These are phyloP conservation scores for Colletotrichum limetticola DNA, from an alignment of 2,329 filamentous ascomycete genomes.

Conservation along the genomic window DNA sequence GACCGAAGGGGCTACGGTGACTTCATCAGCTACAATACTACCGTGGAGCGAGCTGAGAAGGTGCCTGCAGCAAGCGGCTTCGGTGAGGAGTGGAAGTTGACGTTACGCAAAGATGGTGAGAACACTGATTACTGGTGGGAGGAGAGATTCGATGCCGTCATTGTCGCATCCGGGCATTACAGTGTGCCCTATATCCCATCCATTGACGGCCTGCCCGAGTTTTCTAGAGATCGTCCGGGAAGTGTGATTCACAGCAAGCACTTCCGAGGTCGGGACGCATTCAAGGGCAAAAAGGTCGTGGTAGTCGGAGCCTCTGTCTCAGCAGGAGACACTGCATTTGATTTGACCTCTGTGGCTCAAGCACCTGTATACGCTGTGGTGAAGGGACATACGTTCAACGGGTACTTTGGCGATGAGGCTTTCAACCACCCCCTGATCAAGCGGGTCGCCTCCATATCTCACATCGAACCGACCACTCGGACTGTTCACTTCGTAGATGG, in stretches of 20 bases:
- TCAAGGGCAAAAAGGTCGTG: constrained; percentile 63
- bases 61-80: constrained; percentile 39
- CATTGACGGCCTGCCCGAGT: constrained; percentile 58
- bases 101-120: constrained; percentile 54
- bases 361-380: constrained; percentile 63
- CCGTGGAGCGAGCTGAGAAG: constrained; percentile 68
- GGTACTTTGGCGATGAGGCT: constrained; percentile 68
- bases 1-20: constrained; percentile 63
- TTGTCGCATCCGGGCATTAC: constrained; percentile 71
- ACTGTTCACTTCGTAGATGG: constrained; percentile 68
- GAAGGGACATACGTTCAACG: constrained; percentile 59
- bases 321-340: constrained; percentile 69
- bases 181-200: constrained; percentile 66
- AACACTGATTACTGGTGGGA: constrained; percentile 68
- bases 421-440: constrained; percentile 66
- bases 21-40: constrained; percentile 66
- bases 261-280: constrained; percentile 58
- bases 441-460: constrained; percentile 58
- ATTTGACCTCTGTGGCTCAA: constrained; percentile 57
- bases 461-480: constrained; percentile 49
- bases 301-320: constrained; percentile 74
- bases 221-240: constrained; percentile 56
- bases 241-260: constrained; percentile 66
- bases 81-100: constrained; percentile 60
- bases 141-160: constrained; percentile 70